Base-by-base conservation (phyloP, 2,329 filamentous ascomycete genomes). In the Colletotrichum sp. region DNA sequence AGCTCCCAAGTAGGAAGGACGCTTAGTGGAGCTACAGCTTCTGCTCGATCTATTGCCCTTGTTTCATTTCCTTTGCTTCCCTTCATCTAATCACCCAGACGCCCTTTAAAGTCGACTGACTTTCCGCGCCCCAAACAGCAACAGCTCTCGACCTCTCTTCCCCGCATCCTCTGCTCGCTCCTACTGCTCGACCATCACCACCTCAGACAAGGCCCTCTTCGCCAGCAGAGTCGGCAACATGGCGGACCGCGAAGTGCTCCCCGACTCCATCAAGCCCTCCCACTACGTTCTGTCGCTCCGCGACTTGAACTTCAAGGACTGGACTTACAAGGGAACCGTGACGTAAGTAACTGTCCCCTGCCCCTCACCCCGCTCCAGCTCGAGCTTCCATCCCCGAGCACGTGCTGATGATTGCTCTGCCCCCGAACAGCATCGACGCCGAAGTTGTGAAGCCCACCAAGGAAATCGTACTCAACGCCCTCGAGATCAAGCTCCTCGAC, bases 261-360 rank as follows among this genome's bases (percentile, higher is more conserved):
- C 92, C 63, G 87, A 88, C 80, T 85, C 85, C 79, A 92, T 96
- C 82, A 96, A 95, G 87, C 96, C 97, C 4, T 87, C 89, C 77
- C 95, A 98, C 87, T 99, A 99, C 86, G 89, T 91, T 81, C 89
- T 99, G 78, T 95, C 93, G 71, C 90, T 99, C 79, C 92, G 89
- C 82, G 93, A 97, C 80, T 87, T 99, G 78, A 93, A 98, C 75
- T 98, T 96, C 79, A 86, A 86, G 75, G 85, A 86, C 69, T 93
- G 91, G 93, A 92, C 90, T 75, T 99, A 96, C 87, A 92, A 96
- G 86, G 97, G 97, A 78, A 92, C 90, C 24, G 95, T 98, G 76
- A 85, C 84, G 89, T 90, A 85, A 77, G 88, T 28, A 73, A 24
- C 16, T 21, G 38, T 34, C 32, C 82, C 34, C 13, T 63, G 48